These are phyloP conservation scores for Rhododendron ovatum DNA, from an alignment of 148 eudicot genomes.

Conservation along the genomic window DNA sequence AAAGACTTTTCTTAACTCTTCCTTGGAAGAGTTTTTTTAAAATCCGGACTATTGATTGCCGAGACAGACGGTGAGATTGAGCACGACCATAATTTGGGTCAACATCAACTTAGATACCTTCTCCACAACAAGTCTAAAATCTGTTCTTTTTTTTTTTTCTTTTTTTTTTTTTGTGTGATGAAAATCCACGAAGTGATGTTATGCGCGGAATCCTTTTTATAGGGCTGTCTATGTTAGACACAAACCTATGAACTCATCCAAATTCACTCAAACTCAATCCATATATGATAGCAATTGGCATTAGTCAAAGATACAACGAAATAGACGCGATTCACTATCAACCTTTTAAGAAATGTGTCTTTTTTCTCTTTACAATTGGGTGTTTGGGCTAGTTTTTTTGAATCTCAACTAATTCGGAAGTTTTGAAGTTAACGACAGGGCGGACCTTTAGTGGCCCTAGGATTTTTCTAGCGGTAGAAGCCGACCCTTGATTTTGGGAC, in stretches of 20 bases:
- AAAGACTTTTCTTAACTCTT: too few relatives aligned
- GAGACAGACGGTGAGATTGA: too few relatives aligned
- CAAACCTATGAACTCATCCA: background rate
- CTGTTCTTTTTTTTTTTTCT: too few relatives aligned
- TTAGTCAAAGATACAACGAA: background rate
- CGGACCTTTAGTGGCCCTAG: background rate
- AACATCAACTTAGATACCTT: background rate
- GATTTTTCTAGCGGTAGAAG: too few relatives aligned
- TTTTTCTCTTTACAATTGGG: background rate
- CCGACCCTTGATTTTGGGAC: too few relatives aligned
- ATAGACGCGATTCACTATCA: background rate
- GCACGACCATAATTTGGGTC: background rate
- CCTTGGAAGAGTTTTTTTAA: too few relatives aligned
- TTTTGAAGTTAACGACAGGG: background rate
- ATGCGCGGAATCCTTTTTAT: background rate
- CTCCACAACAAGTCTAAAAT: background rate
- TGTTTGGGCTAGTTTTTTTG: background rate
- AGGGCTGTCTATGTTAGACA: background rate
- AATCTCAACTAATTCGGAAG: background rate
- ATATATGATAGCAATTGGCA: background rate
- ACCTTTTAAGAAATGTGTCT: background rate
- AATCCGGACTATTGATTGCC: too few relatives aligned
- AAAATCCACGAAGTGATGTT: background rate
- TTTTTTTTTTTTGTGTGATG: background rate
- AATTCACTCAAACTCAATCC: background rate